Evolutionary conservation across 495 filamentous ascomycete species (phyloP).

Genomic region (Aspergillus incahuasiensis): DNA sequence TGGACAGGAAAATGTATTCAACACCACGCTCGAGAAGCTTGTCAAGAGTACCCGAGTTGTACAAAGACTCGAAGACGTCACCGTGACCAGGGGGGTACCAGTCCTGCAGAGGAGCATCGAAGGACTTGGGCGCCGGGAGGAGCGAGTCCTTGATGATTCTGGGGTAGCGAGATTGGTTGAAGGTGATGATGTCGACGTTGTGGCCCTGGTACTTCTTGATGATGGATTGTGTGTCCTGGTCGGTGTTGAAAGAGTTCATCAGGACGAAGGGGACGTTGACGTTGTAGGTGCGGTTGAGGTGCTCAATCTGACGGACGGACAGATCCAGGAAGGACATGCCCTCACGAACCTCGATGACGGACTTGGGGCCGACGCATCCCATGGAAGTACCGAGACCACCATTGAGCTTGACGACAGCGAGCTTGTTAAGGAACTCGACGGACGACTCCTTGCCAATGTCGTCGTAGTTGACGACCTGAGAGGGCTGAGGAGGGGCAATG

Average conservation of each 20-base stretch:
- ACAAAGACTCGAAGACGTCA: constrained; percentile 99
- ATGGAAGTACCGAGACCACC: constrained; percentile 99
- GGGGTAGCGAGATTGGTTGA: constrained; percentile 99
- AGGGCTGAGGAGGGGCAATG: constrained; percentile 84
- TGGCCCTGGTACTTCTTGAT: constrained; percentile 99
- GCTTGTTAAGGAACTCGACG: constrained; percentile 91
- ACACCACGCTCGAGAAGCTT: constrained; percentile 90
- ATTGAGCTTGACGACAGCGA: constrained; percentile 98
- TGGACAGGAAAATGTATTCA: constrained; percentile 98
- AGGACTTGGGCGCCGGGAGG: constrained; percentile 88
- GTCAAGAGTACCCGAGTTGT: constrained; percentile 98
- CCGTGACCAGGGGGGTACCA: constrained; percentile 99
- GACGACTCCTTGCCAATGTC: constrained; percentile 80
- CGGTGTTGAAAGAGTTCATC: constrained; percentile 99
- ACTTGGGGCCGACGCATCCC: constrained; percentile 99
- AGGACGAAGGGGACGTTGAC: constrained; percentile 98
- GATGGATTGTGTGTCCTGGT: constrained; percentile 95
- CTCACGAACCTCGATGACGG: constrained; percentile 98
- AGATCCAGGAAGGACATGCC: constrained; percentile 99
- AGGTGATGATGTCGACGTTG: constrained; percentile 98
- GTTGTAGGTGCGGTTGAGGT: constrained; percentile 95
- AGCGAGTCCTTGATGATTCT: constrained; percentile 97
- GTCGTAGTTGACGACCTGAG: constrained; percentile 91
- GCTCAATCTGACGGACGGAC: constrained; percentile 98
- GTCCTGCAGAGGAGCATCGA: constrained; percentile 82